Evolutionary conservation across 2,329 filamentous ascomycete genomes (phyloP), one percentile per base, ranked within the genome.

Genomic region (Talaromyces marneffei): DNA sequence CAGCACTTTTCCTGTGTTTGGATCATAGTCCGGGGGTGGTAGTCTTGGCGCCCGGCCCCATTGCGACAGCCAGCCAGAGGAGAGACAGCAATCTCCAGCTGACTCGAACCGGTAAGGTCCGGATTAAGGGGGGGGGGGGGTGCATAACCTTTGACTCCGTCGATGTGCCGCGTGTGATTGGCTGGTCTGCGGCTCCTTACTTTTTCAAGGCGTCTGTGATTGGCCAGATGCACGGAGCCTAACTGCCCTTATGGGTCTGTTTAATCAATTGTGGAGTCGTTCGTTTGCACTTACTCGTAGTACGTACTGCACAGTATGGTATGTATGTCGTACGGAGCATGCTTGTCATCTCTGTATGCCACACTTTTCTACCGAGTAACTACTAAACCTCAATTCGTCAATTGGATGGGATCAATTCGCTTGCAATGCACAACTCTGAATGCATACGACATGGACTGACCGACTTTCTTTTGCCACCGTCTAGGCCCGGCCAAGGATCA

Each of bases 21-120:
- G 40, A 57, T 57, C 55, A 48, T 29, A 57, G 55, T 57, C 55
- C 37, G 48, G 42, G 53, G 42, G 42, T 57, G 55, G 39, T 37
- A 46, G 35, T 42, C 53, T 56, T 56, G 53, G 37, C 53, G 14
- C 25, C 14, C 31, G 14, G 14, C 44, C 44, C 42, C 40, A 44
- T 6, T 16, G 3, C 6, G 27, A 1, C 29, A 3, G 48, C 48
- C 48, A 33, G 35, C 35, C n/a, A 52, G 29, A 29, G 14, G 27
- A 2, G n/a, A 16, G 5, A 7, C 9, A 12, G 27, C 48, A 52
- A 52, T 52, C 48, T 52, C 48, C 48, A 33, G 23, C 8, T 33
- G 29, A 20, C 48, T 52, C 29, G 27, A 23, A 20, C 2, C 9
- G 27, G 48, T 12, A 20, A 52, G 20, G 48, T 23, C 4, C n/a